A percentile compares a stretch with the other conserved stretches of the same genome.
phyloP scores from a whole-genome alignment of 2,329 filamentous ascomycete species.

The Rutstroemia sp. region DNA sequence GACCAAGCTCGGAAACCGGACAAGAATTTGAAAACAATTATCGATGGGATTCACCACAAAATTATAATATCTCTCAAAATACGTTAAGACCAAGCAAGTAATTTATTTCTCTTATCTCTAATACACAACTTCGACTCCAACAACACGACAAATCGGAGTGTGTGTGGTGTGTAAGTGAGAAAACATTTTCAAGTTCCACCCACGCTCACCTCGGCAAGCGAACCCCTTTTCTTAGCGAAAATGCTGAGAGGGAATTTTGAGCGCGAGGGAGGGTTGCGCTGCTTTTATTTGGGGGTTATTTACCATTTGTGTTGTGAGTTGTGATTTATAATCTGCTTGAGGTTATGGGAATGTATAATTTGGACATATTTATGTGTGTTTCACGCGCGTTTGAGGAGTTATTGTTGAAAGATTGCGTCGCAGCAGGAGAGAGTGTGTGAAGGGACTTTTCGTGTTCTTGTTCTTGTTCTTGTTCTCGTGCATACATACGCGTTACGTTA shows the following conservation, averaged over 20 bases:
- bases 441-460: background rate
- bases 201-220: background rate
- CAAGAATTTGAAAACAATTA: no score
- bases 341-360: background rate
- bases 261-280: no score
- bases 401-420: no score
- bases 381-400: no score
- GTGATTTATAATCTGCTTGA: background rate
- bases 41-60: no score
- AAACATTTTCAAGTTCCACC: background rate
- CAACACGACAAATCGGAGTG: background rate
- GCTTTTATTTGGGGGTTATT: background rate
- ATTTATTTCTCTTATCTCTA: background rate
- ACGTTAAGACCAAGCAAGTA: no score
- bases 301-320: background rate
- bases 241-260: background rate
- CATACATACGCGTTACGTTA: background rate
- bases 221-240: conserved; percentile 1
- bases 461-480: background rate
- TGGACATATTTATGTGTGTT: background rate
- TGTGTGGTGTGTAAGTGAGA: background rate
- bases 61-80: no score
- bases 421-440: background rate
- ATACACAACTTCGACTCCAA: background rate
- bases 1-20: background rate